Evolutionary conservation across 306 rosid genomes (phyloP), one percentile per base, ranked within the genome.

Genomic region (Malus sylvestris): DNA sequence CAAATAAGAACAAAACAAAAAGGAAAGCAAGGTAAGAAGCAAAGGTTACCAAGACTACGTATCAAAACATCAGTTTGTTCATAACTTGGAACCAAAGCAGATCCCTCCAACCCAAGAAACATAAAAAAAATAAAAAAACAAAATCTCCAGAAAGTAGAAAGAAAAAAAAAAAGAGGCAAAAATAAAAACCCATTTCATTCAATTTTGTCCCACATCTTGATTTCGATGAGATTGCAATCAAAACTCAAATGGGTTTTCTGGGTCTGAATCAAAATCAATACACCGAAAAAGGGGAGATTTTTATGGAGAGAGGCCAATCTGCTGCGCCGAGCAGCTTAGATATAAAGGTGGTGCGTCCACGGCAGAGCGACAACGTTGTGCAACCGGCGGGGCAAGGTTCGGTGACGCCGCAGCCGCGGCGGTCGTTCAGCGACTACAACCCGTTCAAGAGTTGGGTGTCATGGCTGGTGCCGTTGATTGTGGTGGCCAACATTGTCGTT

Each of bases 391-490:
- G 70, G 1, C 72, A 55, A 4, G 74, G 68, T 20, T 32, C 81
- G 40, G 59, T 66, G 7, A 78, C 70, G 78, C 61, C 45, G 11
- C 19, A 46, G 9, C 22, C 53, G 30, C 18, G 78, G 10, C 27
- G 79, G 23, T n/a, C 79, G 22, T 2, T n/a, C 44, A 46, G 76
- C 16, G 68, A 71, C 32, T 83, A 68, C 63, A 82, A 70, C 51
- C 89, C 87, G 18, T 89, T 89, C 77, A 81, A 71, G 68, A 82
- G 81, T 71, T 92, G 97, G 93, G 73, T 71, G 6, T 81, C 97
- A 19, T 90, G 97, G 97, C 79, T 92, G 70, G 88, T 92, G 8
- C 96, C 97, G n/a, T 74, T 32, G 9, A 83, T 92, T 78, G 97
- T 92, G 72, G 83, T 74, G 67, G 88, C 83, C 68, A 92, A 92